Evolutionary conservation across 2,329 filamentous ascomycete species (phyloP).

Genomic region (Penicillium sp.): DNA sequence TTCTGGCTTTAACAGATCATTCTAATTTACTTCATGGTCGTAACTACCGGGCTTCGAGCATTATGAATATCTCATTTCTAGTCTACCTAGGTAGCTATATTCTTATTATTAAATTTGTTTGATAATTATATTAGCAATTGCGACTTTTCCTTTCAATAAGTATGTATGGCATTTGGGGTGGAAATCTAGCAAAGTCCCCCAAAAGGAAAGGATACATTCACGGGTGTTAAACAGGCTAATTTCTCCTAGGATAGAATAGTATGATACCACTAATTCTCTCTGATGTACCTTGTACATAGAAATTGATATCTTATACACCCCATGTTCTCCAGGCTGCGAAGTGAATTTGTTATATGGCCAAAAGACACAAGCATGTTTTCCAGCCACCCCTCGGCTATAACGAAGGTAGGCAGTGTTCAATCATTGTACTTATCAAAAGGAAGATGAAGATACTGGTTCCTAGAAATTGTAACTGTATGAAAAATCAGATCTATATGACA

Average conservation of each 20-base stretch:
- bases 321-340: background rate
- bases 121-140: background rate
- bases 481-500: too few species aligned
- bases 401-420: background rate
- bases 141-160: background rate
- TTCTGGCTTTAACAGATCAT: background rate
- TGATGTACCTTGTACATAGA: background rate
- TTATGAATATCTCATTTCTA: background rate
- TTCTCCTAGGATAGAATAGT: background rate
- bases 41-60: background rate
- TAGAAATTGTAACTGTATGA: too few species aligned
- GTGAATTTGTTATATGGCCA: background rate
- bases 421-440: too few species aligned
- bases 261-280: background rate
- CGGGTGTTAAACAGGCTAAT: background rate
- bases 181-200: background rate
- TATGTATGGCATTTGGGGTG: background rate
- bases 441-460: background rate
- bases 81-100: background rate
- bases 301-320: background rate
- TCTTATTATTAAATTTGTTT: background rate
- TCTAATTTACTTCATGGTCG: background rate
- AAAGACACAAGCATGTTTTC: background rate
- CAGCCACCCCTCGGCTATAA: background rate
- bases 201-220: background rate